Percentiles rank a stretch among this genome's conserved stretches.
These are phyloP conservation scores for Cystofilobasidium capitatum DNA, from an alignment of 768 basidiomycete genomes.

Conservation along the genomic window DNA sequence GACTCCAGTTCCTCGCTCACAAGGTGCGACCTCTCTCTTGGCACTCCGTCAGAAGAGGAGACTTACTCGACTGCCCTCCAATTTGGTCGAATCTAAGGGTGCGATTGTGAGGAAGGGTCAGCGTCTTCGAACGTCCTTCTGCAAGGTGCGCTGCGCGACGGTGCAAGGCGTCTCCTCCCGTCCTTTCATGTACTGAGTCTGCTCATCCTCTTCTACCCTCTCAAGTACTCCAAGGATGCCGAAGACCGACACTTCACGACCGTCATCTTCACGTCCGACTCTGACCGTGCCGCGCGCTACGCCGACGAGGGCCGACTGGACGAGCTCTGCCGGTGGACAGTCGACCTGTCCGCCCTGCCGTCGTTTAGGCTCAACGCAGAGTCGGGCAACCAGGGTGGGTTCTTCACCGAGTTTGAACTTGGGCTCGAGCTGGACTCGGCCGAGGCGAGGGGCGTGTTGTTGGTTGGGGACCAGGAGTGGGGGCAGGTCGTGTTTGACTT, in stretches of 20 bases:
- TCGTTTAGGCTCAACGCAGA: conserved; percentile 64
- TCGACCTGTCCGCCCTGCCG: conserved; percentile 66
- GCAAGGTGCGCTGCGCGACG: conserved; percentile 51
- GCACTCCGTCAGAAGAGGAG: background rate
- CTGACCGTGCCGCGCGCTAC: conserved; percentile 67
- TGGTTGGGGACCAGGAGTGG: conserved; percentile 70
- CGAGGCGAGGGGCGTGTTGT: conserved; percentile 69
- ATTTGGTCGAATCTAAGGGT: conserved; percentile 16
- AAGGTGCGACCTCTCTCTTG: conserved; percentile 41
- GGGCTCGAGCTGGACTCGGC: conserved; percentile 60
- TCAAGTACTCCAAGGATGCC: conserved; percentile 10
- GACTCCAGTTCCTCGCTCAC: conserved; percentile 74
- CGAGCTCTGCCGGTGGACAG: conserved; percentile 55
- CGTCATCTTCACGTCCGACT: conserved; percentile 67
- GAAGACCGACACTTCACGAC: conserved; percentile 70
- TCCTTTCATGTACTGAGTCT: conserved; percentile 20
- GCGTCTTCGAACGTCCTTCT: conserved; percentile 70
- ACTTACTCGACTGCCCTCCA: conserved; percentile 18
- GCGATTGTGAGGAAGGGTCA: conserved; percentile 82
- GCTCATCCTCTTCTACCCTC: conserved; percentile 8
- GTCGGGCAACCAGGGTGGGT: conserved; percentile 54
- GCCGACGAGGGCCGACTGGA: conserved; percentile 52
- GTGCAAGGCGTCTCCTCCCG: background rate
- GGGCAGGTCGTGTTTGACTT: conserved; percentile 61
- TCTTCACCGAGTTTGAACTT: conserved; percentile 79